phyloP scores from a whole-genome alignment of 2,329 filamentous ascomycete genomes.

The Dactylellina parvicollis region DNA sequence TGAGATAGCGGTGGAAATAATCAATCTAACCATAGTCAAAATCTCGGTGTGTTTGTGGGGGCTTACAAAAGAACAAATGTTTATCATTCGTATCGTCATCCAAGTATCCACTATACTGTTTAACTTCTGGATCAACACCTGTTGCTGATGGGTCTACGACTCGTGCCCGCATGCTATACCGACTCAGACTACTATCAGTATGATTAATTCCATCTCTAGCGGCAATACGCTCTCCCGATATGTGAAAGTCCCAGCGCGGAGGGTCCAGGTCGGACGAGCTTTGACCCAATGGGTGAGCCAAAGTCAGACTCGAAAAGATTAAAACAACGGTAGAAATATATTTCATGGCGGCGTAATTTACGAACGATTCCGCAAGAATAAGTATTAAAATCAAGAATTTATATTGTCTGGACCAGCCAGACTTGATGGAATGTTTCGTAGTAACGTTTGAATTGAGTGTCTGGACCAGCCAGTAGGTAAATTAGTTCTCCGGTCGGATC shows the following conservation, averaged over 20 bases:
- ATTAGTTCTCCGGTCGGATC: too few species aligned
- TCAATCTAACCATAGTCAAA: not conserved
- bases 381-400: not conserved
- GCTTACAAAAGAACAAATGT: constrained; percentile 96
- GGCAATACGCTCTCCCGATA: constrained; percentile 82
- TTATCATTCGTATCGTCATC: constrained; percentile 92
- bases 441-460: not conserved
- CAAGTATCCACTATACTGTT: constrained; percentile 97
- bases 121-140: constrained; percentile 83
- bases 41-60: not conserved
- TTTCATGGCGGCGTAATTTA: constrained; percentile 52
- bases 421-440: not conserved
- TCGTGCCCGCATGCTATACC: constrained; percentile 90
- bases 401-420: not conserved
- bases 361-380: too few species aligned
- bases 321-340: constrained; percentile 54
- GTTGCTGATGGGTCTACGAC: constrained; percentile 75
- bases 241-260: constrained; percentile 86
- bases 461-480: not conserved
- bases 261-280: constrained; percentile 2
- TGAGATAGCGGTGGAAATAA: too few species aligned
- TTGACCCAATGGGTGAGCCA: constrained; percentile 15
- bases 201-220: constrained; percentile 77
- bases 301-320: constrained; percentile 49
- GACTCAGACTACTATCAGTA: constrained; percentile 82